Percentiles rank a stretch among this genome's conserved stretches.
Evolutionary conservation across 2,329 filamentous ascomycete genomes (phyloP).

Genomic region (Ceratocystis diversiconidia): DNA sequence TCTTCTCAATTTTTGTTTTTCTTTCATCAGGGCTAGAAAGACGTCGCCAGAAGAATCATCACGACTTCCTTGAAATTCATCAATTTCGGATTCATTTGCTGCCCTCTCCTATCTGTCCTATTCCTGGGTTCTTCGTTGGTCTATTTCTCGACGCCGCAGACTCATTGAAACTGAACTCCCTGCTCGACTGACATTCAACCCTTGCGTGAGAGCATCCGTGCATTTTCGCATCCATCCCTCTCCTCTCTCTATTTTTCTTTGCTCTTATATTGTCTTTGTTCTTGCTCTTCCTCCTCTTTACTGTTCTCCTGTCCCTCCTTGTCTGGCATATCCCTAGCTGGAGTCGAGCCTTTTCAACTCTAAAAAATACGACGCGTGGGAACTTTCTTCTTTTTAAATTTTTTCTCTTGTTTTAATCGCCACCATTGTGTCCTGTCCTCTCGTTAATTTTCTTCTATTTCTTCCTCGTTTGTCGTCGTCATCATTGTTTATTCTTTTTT

Average conservation of each 20-base stretch:
- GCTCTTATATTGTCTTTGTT: slow-evolving; percentile 12
- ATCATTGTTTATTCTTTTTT: background rate
- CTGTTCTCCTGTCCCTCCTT: slow-evolving; percentile 8
- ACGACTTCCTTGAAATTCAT: background rate
- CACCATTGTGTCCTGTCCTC: slow-evolving; percentile 9
- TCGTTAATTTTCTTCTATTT: slow-evolving; percentile 10
- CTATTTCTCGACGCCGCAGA: too few species aligned
- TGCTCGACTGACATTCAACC: slow-evolving; percentile 10
- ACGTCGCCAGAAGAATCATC: background rate
- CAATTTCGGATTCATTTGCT: background rate
- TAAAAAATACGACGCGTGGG: slow-evolving; percentile 14
- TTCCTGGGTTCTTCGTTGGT: background rate
- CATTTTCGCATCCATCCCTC: slow-evolving; percentile 11
- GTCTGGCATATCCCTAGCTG: slow-evolving; percentile 7
- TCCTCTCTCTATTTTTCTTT: slow-evolving; percentile 6
- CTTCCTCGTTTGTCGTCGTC: slow-evolving; percentile 2
- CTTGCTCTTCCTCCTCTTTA: slow-evolving; percentile 4
- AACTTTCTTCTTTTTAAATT: background rate
- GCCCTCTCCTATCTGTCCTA: background rate
- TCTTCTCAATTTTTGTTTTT: background rate
- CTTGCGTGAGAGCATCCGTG: slow-evolving; percentile 17
- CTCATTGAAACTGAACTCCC: background rate
- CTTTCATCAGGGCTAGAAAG: background rate
- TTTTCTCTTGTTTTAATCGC: slow-evolving; percentile 3
- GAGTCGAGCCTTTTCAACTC: slow-evolving; percentile 4